These are phyloP conservation scores for Polysphondylium violaceum DNA, from an alignment of 78 protist species.

Conservation along the genomic window DNA sequence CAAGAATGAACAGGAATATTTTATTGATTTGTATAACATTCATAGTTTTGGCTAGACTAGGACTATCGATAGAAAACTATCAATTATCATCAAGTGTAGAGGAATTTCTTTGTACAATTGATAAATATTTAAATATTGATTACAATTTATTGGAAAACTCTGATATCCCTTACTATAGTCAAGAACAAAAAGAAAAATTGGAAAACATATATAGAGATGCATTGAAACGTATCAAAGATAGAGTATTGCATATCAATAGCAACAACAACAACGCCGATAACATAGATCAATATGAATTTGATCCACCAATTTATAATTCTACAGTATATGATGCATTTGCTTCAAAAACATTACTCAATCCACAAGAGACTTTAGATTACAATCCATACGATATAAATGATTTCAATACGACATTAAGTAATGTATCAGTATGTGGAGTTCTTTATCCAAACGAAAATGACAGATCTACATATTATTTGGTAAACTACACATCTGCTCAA, in stretches of 20 bases:
- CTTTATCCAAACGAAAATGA: constrained; percentile 41
- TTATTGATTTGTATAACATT: too few relatives aligned
- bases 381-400: constrained; percentile 65
- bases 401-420: constrained; percentile 32
- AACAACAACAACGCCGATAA: background rate
- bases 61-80: too few relatives aligned
- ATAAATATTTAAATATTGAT: background rate
- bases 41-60: too few relatives aligned
- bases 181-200: background rate
- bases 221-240: constrained; percentile 32
- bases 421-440: constrained; percentile 79
- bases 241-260: background rate
- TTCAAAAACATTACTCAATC: constrained; percentile 72
- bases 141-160: background rate
- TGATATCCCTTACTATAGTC: background rate
- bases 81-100: background rate
- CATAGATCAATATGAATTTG: too few relatives aligned
- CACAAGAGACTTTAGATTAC: constrained; percentile 15
- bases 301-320: constrained; percentile 77
- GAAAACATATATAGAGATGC: constrained; percentile 22
- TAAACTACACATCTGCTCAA: constrained; percentile 37
- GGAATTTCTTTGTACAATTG: constrained; percentile 20
- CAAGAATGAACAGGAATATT: too few relatives aligned
- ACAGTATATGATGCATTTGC: constrained; percentile 82
- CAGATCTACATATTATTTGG: constrained; percentile 54